These are phyloP conservation scores for Phyllachora maydis DNA, from an alignment of 2,329 filamentous ascomycete genomes.

Conservation along the genomic window DNA sequence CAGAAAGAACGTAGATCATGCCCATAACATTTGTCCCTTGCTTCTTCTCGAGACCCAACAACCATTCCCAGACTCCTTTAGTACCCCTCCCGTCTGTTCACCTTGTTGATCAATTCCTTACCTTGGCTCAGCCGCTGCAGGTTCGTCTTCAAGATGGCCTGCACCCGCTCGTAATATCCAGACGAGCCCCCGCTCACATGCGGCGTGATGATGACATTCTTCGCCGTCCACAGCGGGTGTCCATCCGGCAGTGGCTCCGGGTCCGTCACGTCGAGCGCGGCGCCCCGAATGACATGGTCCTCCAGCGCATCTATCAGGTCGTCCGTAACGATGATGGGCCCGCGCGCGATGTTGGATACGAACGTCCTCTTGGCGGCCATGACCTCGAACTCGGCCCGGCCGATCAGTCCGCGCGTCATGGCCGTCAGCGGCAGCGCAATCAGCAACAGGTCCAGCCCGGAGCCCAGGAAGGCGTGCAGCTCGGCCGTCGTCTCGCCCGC, in stretches of 20 bases:
- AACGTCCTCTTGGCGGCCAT: constrained; percentile 29
- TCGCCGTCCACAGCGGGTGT: constrained; percentile 47
- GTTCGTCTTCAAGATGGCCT: constrained; percentile 21
- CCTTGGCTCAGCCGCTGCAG: constrained; percentile 16
- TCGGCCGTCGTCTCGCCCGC: constrained; percentile 19
- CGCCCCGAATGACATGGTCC: constrained; percentile 27
- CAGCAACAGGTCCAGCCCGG: constrained; percentile 29
- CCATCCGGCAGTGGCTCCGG: constrained; percentile 54
- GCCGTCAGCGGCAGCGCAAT: constrained; percentile 28
- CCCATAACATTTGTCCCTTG: too few relatives aligned
- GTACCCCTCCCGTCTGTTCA: constrained; percentile 14
- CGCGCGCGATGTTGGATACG: constrained; percentile 52
- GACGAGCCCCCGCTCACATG: constrained; percentile 22
- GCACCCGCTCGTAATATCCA: constrained; percentile 16
- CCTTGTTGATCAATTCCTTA: constrained; percentile 16
- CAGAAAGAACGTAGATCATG: too few relatives aligned
- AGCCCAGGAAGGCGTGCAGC: constrained; percentile 26
- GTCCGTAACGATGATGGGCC: constrained; percentile 22
- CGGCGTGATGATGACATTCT: constrained; percentile 44
- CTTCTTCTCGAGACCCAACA: too few relatives aligned
- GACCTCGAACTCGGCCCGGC: constrained; percentile 23
- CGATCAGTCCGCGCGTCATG: constrained; percentile 27
- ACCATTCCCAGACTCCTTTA: constrained; percentile 2
- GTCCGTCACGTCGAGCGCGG: constrained; percentile 60
- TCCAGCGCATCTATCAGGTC: constrained; percentile 42